Conservation (phyloP, 108 stramenopile genomes). For the Pseudonitzschia multistriata region DNA sequence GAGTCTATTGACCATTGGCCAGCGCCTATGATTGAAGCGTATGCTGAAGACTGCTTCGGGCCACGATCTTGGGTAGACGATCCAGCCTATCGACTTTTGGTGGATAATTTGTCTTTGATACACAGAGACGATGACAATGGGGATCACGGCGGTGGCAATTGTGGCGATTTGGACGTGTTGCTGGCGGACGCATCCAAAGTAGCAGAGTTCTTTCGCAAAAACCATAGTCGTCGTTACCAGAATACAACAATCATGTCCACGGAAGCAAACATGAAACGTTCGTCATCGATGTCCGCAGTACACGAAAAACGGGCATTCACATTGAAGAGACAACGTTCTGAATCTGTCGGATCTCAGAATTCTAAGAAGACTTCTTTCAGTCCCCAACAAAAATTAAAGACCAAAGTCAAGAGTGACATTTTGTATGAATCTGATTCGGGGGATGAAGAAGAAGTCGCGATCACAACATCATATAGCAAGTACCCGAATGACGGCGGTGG, state of each 20-base stretch:
- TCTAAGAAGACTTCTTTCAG: neutral
- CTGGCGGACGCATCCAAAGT: constrained; percentile 38
- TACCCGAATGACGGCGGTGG: constrained; percentile 16
- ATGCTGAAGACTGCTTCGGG: constrained; percentile 76
- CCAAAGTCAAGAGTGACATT: neutral
- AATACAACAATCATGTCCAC: too few relatives aligned
- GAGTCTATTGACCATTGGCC: constrained; percentile 77
- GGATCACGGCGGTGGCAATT: neutral
- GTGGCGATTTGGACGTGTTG: constrained; percentile 15
- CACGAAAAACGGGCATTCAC: neutral
- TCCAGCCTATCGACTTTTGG: constrained; percentile 47
- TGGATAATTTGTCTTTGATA: constrained; percentile 52
- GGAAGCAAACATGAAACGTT: too few relatives aligned
- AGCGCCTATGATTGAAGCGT: constrained; percentile 52
- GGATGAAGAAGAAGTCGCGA: constrained; percentile 41
- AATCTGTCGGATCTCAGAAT: constrained; percentile 17
- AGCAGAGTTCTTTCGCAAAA: constrained; percentile 27
- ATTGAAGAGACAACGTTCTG: constrained; percentile 19
- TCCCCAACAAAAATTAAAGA: neutral
- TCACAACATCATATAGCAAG: constrained; percentile 13
- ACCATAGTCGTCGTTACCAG: neutral
- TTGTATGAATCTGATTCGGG: constrained; percentile 46
- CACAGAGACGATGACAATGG: constrained; percentile 23
- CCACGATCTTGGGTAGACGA: constrained; percentile 71
- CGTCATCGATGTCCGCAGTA: too few relatives aligned